These are phyloP conservation scores for Neopestalotiopsis rosae DNA, from an alignment of 2,329 filamentous ascomycete species.

Conservation along the genomic window DNA sequence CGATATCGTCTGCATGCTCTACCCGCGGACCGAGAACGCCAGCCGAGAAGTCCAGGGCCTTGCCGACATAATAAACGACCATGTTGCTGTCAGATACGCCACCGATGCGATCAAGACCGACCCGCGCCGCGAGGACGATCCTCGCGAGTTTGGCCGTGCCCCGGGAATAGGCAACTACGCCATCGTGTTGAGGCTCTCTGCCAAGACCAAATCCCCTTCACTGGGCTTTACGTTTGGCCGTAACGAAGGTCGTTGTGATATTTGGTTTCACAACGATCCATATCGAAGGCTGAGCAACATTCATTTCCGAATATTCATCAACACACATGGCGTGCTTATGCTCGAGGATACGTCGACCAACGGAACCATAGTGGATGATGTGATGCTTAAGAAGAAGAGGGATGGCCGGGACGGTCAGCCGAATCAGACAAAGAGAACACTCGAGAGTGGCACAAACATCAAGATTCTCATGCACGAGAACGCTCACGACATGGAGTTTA, in stretches of 20 bases:
- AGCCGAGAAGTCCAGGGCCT: conserved; percentile 69
- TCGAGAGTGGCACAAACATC: conserved; percentile 76
- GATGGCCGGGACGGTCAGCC: conserved; percentile 34
- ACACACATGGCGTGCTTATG: conserved; percentile 86
- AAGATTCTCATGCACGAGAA: conserved; percentile 65
- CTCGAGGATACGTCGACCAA: conserved; percentile 95
- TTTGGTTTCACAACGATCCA: conserved; percentile 70
- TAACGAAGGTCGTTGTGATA: conserved; percentile 73
- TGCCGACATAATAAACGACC: conserved; percentile 50
- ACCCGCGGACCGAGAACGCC: conserved; percentile 77
- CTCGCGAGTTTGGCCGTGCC: conserved; percentile 56
- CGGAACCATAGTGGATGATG: conserved; percentile 83
- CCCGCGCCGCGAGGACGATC: conserved; percentile 56
- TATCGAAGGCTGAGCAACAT: conserved; percentile 83
- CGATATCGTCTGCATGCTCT: conserved; percentile 88
- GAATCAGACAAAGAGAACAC: conserved; percentile 59
- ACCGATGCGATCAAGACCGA: conserved; percentile 57
- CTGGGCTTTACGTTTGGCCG: conserved; percentile 88
- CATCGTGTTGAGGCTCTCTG: conserved; percentile 82
- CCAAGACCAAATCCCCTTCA: conserved; percentile 68
- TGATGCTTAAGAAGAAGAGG: conserved; percentile 62
- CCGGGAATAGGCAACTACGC: conserved; percentile 64
- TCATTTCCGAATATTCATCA: conserved; percentile 95
- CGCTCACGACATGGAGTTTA: conserved; percentile 72
- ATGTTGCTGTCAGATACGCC: conserved; percentile 55